These are phyloP conservation scores for Sextonia rubra DNA, from an alignment of 164 flowering plant species.

Conservation along the genomic window DNA sequence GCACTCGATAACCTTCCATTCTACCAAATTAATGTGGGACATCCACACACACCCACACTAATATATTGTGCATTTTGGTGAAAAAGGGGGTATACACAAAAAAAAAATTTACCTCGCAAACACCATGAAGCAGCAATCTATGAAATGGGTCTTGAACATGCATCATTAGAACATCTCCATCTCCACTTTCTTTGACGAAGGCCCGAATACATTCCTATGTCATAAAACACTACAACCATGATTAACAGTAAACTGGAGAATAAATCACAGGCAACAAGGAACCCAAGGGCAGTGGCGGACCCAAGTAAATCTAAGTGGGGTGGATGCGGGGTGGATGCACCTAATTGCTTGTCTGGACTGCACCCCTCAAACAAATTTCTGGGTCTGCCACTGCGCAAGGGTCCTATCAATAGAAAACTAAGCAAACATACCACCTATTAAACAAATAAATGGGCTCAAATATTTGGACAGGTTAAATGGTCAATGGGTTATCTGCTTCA, in stretches of 20 bases:
- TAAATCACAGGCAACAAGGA: neutral
- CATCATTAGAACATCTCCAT: slow-evolving; percentile 50
- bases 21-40: neutral
- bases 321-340: too few relatives aligned
- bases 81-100: too few relatives aligned
- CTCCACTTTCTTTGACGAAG: slow-evolving; percentile 44
- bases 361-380: too few relatives aligned
- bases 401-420: neutral
- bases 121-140: slow-evolving; percentile 83
- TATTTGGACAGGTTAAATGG: neutral
- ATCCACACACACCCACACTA: neutral
- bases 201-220: slow-evolving; percentile 59
- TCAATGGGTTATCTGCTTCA: neutral
- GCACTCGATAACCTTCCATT: neutral
- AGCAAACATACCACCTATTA: neutral
- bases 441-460: too few relatives aligned
- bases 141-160: slow-evolving; percentile 81
- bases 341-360: too few relatives aligned
- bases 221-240: neutral
- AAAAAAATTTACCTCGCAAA: slow-evolving; percentile 67
- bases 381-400: too few relatives aligned
- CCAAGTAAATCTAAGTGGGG: too few relatives aligned
- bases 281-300: neutral
- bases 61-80: neutral
- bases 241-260: neutral